Evolutionary conservation across 495 filamentous ascomycete species (phyloP).

Genomic region (Talaromyces trachyspermus): DNA sequence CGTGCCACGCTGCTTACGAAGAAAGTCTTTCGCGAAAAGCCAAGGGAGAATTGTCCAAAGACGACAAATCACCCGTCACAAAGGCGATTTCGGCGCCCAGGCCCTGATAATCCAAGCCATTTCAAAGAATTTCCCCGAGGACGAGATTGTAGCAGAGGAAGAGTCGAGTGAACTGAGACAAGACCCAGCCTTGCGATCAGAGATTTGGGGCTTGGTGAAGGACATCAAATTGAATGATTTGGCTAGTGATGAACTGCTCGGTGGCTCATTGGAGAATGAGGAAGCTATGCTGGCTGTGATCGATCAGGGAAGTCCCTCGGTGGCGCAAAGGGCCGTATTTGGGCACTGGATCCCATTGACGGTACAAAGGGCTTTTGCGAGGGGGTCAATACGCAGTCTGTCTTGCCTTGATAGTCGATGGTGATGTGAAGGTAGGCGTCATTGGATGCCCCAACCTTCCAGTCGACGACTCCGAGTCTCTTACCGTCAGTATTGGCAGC

Average conservation of each 20-base stretch:
- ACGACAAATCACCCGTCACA: constrained; percentile 92
- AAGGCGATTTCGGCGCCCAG: constrained; percentile 96
- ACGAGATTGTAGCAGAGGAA: constrained; percentile 92
- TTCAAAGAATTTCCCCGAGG: constrained; percentile 77
- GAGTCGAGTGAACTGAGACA: constrained; percentile 71
- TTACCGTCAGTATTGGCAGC: constrained; percentile 58
- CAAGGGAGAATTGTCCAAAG: constrained; percentile 90
- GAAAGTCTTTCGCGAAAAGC: constrained; percentile 86
- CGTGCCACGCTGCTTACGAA: constrained; percentile 83
- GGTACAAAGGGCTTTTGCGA: constrained; percentile 94
- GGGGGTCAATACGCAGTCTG: constrained; percentile 98
- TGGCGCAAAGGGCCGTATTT: constrained; percentile 76
- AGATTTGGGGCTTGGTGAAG: constrained; percentile 78
- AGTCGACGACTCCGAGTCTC: constrained; percentile 62
- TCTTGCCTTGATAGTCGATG: constrained; percentile 83
- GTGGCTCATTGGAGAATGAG: constrained; percentile 60
- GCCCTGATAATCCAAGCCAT: constrained; percentile 90
- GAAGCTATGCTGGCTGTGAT: constrained; percentile 80
- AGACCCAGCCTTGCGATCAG: constrained; percentile 54
- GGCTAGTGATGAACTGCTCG: constrained; percentile 56
- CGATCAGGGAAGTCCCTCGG: constrained; percentile 77
- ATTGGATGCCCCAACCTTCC: constrained; percentile 93
- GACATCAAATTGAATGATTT: constrained; percentile 63
- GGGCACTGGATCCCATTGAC: constrained; percentile 96
- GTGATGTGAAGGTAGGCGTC: constrained; percentile 90